Conservation (phyloP, 83 land plant species). For the Picea engelmannii region DNA sequence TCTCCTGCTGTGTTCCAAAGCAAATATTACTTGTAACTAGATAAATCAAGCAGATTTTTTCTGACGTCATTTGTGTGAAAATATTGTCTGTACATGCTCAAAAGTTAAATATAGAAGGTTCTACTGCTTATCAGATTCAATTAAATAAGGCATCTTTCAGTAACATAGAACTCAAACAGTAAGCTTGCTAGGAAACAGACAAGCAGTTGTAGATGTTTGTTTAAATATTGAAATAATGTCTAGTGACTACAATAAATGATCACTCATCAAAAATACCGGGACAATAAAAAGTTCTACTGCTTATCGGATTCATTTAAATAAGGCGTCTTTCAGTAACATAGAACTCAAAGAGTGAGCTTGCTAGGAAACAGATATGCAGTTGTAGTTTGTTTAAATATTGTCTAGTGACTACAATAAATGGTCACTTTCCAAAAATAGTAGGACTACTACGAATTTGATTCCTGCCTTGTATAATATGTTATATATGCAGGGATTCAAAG, state of each 20-base stretch:
- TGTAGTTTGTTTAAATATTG: background rate
- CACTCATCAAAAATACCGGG: too few relatives aligned
- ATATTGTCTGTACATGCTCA: background rate
- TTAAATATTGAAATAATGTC: background rate
- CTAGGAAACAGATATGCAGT: background rate
- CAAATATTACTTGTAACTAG: background rate
- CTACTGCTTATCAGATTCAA: background rate
- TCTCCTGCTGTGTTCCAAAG: background rate
- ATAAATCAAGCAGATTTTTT: background rate
- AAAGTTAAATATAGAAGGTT: background rate
- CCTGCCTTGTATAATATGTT: background rate
- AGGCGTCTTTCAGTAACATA: background rate
- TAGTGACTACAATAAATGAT: background rate
- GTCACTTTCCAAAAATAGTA: background rate
- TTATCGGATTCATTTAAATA: background rate
- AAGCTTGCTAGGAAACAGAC: background rate
- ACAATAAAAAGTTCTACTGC: background rate
- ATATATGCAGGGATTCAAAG: background rate
- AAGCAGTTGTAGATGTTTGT: background rate
- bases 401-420: background rate
- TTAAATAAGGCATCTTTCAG: background rate
- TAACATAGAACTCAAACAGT: background rate
- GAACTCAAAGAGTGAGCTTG: background rate
- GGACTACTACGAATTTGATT: background rate
- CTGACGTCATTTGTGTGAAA: background rate